Evolutionary conservation across 805 yeast genomes (phyloP), one percentile per base, ranked within the genome.

Genomic region (Saturnispora bothae): DNA sequence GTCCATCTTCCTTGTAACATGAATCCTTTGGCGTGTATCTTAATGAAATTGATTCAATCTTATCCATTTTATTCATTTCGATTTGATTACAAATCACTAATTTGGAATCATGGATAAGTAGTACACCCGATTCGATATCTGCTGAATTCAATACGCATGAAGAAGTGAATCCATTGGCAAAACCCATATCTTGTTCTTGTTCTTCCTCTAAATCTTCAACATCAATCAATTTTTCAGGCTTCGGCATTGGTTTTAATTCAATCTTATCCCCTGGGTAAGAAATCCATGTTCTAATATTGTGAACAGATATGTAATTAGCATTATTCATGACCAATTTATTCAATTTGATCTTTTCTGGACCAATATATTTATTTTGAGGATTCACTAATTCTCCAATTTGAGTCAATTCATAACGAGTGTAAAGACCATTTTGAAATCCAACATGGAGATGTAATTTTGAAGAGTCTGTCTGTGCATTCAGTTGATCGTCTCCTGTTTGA

Each of bases 381-480:
- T 80, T 78, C 1, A 71, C 61, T 12, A 80, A 53, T 16, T 73
- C 66, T 3, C 95, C 96, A 3, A 78, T 64, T 0, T 54, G 50
- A 50, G 82, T 84, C 28, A 86, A 48, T 5, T 62, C 58, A 0
- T 84, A 71, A 14, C 78, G 63, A 2, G 78, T 76, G 58, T 80
- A 84, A 1, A 88, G 73, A 16, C 97, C 97, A 54, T 77, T 83
- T n/a, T 61, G 69, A 65, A 86, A 66, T 2, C 96, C 96, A 35
- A 85, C 69, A 56, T 86, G 94, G 9, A 83, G 66, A 42, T 61
- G 66, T 3, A 61, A 41, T 12, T 40, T 34, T 5, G 39, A 30
- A 6, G 33, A 36, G 27, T 39, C 44, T n/a, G n/a, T n/a, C 29
- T 14, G 46, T n/a, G 27, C 15, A 13, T 17, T 30, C 4, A n/a